Evolutionary conservation across 2,329 filamentous ascomycete species (phyloP), one percentile per base, ranked within the genome.

Genomic region (Ophiostoma perfectum): DNA sequence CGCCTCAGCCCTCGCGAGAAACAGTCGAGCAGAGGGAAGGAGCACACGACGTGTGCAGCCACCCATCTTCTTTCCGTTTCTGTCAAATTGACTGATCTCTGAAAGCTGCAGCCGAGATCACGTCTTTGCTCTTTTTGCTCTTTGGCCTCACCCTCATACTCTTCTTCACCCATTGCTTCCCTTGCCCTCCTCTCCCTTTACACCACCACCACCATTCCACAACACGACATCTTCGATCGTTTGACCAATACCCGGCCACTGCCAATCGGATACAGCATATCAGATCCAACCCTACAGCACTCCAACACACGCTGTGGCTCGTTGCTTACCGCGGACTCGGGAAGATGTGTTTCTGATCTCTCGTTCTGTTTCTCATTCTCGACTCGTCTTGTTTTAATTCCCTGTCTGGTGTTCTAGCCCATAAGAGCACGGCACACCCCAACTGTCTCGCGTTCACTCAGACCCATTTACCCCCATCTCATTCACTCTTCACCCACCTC

Each of bases 291-390:
- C 7, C 9, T 52, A 55, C 3, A 55, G 18, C 49, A 18, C 27
- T 60, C 55, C 55, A 18, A 12, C 14, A 38, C 27, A 60, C 55
- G 55, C 27, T 27, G 27, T 5, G 27, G 7, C 27, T 55, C 6
- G 27, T 60, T 49, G 27, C 14, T 14, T 60, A 60, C 55, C 55
- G 27, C 55, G 11, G 27, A 60, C 55, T 60, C 27, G 55, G 52
- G 27, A 58, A 38, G 18, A 60, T 60, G 55, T 60, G 9, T 60
- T 18, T 60, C 27, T 60, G 55, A 60, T 6, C 55, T 60, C 5
- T 5, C 42, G 27, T 27, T 44, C 55, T 60, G 55, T 60, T 11
- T 60, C 55, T 60, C 55, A 47, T 65, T 47, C 63, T 49, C 14
- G 47, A n/a, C 16, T 18, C 18, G 49, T 11, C 18, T 55, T 36